Conservation (phyloP, 768 basidiomycete genomes). For the Goffeauzyma gilvescens region DNA sequence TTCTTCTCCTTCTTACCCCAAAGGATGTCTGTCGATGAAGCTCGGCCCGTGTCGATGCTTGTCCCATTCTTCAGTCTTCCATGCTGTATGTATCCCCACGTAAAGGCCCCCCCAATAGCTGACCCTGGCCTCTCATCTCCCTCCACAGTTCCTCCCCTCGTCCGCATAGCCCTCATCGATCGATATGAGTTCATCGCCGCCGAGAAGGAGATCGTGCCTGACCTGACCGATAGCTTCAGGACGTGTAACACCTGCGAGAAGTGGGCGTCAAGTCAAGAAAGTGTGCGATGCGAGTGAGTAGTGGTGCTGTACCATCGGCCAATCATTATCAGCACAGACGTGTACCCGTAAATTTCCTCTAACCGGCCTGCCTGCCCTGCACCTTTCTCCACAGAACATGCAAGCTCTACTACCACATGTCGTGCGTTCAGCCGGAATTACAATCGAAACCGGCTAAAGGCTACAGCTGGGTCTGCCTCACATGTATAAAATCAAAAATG, state of each 20-base stretch:
- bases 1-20: not conserved
- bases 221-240: slow-evolving; percentile 68
- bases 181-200: slow-evolving; percentile 90
- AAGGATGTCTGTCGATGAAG: not conserved
- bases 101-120: no score
- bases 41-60: not conserved
- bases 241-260: slow-evolving; percentile 66
- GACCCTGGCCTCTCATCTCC: no score
- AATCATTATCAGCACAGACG: not conserved
- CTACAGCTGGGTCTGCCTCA: slow-evolving; percentile 93
- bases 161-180: slow-evolving; percentile 53
- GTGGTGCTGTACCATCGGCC: no score
- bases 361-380: not conserved
- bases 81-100: no score
- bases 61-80: slow-evolving; percentile 7
- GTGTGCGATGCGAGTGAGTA: slow-evolving; percentile 31
- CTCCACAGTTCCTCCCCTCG: slow-evolving; percentile 54
- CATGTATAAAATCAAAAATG: slow-evolving; percentile 45
- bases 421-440: slow-evolving; percentile 78
- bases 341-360: no score
- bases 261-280: slow-evolving; percentile 70
- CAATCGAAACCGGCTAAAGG: slow-evolving; percentile 80
- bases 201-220: slow-evolving; percentile 79
- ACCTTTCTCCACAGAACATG: slow-evolving; percentile 35
- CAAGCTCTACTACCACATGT: slow-evolving; percentile 86